Evolutionary conservation across 805 yeast genomes (phyloP).

Genomic region (Barnettozyma vustinii): DNA sequence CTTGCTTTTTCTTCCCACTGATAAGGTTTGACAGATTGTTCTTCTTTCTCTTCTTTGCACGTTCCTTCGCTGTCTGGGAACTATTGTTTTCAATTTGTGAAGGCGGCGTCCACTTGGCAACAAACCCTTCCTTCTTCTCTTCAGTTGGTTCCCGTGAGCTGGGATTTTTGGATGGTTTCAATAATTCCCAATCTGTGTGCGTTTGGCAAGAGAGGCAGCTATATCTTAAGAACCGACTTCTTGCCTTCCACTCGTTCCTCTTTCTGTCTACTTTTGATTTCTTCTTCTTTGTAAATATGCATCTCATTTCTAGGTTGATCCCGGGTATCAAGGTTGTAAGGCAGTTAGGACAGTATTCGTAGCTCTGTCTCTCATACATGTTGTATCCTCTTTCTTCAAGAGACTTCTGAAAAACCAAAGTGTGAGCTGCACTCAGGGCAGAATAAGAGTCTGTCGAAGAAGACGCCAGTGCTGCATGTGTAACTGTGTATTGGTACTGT

Average conservation of each 20-base stretch:
- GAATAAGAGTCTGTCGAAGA: background rate
- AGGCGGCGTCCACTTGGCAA: slow-evolving; percentile 23
- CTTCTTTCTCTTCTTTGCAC: slow-evolving; percentile 43
- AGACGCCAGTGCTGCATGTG: background rate
- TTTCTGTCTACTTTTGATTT: slow-evolving; percentile 5
- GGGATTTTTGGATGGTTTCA: slow-evolving; percentile 8
- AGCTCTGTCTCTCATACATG: slow-evolving; percentile 20
- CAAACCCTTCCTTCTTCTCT: slow-evolving; percentile 12
- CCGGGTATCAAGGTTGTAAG: slow-evolving; percentile 26
- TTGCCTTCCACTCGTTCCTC: slow-evolving; percentile 9
- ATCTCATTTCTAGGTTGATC: slow-evolving; percentile 22
- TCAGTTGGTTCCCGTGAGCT: background rate
- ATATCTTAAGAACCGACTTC: slow-evolving; percentile 21
- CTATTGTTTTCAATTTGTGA: slow-evolving; percentile 11
- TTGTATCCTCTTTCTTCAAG: slow-evolving; percentile 24
- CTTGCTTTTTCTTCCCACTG: slow-evolving; percentile 35
- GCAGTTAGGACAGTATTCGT: slow-evolving; percentile 21
- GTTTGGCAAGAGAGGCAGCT: slow-evolving; percentile 27
- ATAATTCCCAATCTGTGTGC: slow-evolving; percentile 13
- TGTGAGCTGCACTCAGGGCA: slow-evolving; percentile 18
- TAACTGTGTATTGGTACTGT: slow-evolving; percentile 1
- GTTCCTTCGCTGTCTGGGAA: slow-evolving; percentile 28
- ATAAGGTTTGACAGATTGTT: slow-evolving; percentile 38
- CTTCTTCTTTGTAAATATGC: slow-evolving; percentile 8
- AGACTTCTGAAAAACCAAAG: slow-evolving; percentile 27